Evolutionary conservation across 106 monocot genomes (phyloP).

Genomic region (Allium sativum): DNA sequence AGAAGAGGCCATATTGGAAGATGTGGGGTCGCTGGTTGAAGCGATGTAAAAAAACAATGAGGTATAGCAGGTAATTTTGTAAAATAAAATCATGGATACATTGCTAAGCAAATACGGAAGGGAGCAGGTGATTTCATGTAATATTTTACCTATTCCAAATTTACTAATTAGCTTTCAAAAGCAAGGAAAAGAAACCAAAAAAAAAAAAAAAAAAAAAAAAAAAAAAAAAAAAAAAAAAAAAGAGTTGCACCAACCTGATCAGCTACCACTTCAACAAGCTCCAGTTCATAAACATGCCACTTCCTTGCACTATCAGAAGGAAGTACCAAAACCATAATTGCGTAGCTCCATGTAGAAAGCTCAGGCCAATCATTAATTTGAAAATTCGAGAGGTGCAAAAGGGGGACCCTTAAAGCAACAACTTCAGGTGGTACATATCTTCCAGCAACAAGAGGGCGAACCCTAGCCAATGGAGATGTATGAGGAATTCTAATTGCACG

Average conservation of each 20-base stretch:
- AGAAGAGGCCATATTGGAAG: too few relatives aligned
- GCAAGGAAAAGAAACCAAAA: not conserved
- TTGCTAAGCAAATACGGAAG: too few relatives aligned
- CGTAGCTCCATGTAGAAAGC: constrained; percentile 67
- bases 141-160: too few relatives aligned
- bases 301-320: constrained; percentile 87
- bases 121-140: too few relatives aligned
- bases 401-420: constrained; percentile 72
- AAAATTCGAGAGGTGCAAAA: constrained; percentile 84
- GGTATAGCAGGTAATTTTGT: too few relatives aligned
- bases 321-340: constrained; percentile 87
- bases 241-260: constrained; percentile 58
- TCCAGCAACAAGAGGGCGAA: constrained; percentile 35
- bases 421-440: constrained; percentile 81
- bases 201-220: not conserved
- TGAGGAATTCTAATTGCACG: constrained; percentile 60
- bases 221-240: not conserved
- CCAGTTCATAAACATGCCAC: constrained; percentile 82
- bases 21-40: too few relatives aligned
- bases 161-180: too few relatives aligned
- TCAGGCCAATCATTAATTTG: constrained; percentile 91
- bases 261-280: constrained; percentile 92
- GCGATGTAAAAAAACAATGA: too few relatives aligned
- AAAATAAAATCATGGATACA: too few relatives aligned
- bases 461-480: constrained; percentile 58